Evolutionary conservation across 2,329 filamentous ascomycete species (phyloP), one percentile per base, ranked within the genome.

Genomic region (Drechslerella stenobrocha): DNA sequence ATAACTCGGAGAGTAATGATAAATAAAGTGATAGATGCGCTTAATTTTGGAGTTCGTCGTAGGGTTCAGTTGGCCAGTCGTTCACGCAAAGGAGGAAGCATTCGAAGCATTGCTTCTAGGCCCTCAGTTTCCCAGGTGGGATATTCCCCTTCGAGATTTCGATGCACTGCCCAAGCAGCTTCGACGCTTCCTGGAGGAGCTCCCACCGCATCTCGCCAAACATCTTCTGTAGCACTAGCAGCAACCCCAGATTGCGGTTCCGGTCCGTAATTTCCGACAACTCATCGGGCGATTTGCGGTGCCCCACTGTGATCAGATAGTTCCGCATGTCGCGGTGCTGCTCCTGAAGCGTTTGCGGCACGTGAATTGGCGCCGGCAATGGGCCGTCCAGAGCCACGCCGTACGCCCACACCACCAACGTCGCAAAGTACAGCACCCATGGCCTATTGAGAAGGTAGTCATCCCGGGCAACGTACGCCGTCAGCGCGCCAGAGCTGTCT

Each of bases 391-490:
- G 79, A 0, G 92, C 90, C 75, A 86, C 96, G 1, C 91, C 92
- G 73, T 97, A 98, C 66, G 86, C 90, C 93, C 93, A 98, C 0
- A 97, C 88, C 20, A 96, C 89, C 11, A 98, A 81, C 0, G 87
- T 86, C 0, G 93, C 89, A 74, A 96, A 95, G 77, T 96, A 98
- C 52, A 97, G 80, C 8, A 96, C 90, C 92, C 93, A 98, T 0
- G 92, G 89, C 13, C 93, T 82, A 74, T 97, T 95, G 65, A 97
- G 82, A 1, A 96, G 81, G 53, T 90, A 88, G 73, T 98, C 93
- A 73, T 96, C 88, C 18, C 90, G 84, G 0, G 91, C 90, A 15
- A 85, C 87, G 76, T 97, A 98, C 4, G 81, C 79, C 2, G 78
- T 78, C 15, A 76, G 76, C 11, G 76, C 77, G 15, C 73, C 75